Percentiles rank a stretch among this genome's conserved stretches.
These are phyloP conservation scores for Cyberlindnera suaveolens DNA, from an alignment of 805 yeast genomes.

Conservation along the genomic window DNA sequence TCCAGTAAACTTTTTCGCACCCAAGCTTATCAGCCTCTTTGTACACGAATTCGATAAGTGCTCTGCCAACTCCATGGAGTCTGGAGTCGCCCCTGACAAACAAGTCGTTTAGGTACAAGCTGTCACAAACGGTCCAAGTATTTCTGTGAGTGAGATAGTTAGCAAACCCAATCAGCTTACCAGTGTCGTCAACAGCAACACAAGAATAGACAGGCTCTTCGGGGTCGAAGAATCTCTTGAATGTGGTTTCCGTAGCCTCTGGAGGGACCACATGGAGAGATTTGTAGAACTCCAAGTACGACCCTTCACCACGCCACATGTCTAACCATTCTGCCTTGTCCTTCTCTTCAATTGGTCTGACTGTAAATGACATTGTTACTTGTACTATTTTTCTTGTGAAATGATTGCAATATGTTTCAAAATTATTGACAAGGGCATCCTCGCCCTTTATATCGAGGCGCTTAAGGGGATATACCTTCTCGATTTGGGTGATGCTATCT, in stretches of 20 bases:
- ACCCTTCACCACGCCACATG: constrained; percentile 2
- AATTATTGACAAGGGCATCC: no score
- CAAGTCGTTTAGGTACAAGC: constrained; percentile 1
- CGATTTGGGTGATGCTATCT: no score
- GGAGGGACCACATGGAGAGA: neutral
- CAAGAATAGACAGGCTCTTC: neutral
- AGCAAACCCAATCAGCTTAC: constrained; percentile 3
- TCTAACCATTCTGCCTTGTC: constrained; percentile 1
- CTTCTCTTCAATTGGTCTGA: constrained; percentile 1
- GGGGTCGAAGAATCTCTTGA: constrained; percentile 1
- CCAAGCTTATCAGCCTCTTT: neutral
- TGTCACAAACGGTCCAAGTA: constrained; percentile 1
- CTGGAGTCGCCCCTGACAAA: constrained; percentile 2
- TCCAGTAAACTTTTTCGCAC: constrained; percentile 1
- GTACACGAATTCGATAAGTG: constrained; percentile 1
- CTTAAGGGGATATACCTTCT: no score
- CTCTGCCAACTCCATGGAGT: constrained; percentile 1
- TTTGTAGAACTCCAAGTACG: constrained; percentile 1
- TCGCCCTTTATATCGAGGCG: no score
- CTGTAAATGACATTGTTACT: neutral
- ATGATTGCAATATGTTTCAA: no score
- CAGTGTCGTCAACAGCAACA: constrained; percentile 1
- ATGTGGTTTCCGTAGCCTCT: constrained; percentile 1
- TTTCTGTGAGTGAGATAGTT: constrained; percentile 2
- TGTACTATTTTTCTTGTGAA: no score